Percentiles rank a stretch among this genome's conserved stretches.
phyloP scores from a whole-genome alignment of 495 filamentous ascomycete species.

The Penicillium fimorum region DNA sequence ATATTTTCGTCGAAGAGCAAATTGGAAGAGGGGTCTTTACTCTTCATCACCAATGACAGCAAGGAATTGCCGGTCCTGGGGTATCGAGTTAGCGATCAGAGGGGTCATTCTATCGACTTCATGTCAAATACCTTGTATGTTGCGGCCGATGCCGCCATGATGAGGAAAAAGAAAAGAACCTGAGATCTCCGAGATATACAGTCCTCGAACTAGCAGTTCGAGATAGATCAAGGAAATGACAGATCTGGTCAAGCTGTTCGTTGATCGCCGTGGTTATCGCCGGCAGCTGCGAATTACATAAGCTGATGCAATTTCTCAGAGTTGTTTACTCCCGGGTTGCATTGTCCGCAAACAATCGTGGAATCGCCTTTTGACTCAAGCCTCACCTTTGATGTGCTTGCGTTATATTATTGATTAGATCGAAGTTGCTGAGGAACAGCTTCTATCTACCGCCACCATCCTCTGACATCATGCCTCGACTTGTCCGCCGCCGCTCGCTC shows the following conservation, averaged over 20 bases:
- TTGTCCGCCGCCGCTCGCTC: conserved; percentile 77
- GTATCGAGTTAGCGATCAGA: conserved; percentile 24
- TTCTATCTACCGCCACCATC: conserved; percentile 11
- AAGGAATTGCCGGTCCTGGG: conserved; percentile 86
- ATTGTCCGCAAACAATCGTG: conserved; percentile 8
- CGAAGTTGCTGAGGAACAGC: conserved; percentile 28
- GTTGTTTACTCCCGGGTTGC: conserved; percentile 19
- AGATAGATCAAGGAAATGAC: conserved; percentile 4
- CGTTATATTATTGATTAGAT: conserved; percentile 5
- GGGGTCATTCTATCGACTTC: conserved; percentile 9
- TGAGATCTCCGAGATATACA: not conserved
- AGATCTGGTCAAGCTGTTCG: conserved; percentile 10
- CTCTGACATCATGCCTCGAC: conserved; percentile 59
- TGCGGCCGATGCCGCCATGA: conserved; percentile 39
- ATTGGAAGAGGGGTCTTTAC: conserved; percentile 43
- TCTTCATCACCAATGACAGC: conserved; percentile 96
- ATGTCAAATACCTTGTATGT: conserved; percentile 40
- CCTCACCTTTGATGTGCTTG: conserved; percentile 13
- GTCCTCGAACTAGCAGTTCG: not conserved
- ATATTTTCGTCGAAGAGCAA: not conserved
- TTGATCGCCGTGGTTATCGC: conserved; percentile 25
- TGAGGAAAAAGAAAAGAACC: conserved; percentile 9
- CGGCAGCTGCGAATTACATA: conserved; percentile 24
- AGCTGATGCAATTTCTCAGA: conserved; percentile 26
- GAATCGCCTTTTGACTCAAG: conserved; percentile 1